A percentile compares a stretch with the other conserved stretches of the same genome.
phyloP scores from a whole-genome alignment of 2,329 filamentous ascomycete genomes.

The Claviceps cyperi region DNA sequence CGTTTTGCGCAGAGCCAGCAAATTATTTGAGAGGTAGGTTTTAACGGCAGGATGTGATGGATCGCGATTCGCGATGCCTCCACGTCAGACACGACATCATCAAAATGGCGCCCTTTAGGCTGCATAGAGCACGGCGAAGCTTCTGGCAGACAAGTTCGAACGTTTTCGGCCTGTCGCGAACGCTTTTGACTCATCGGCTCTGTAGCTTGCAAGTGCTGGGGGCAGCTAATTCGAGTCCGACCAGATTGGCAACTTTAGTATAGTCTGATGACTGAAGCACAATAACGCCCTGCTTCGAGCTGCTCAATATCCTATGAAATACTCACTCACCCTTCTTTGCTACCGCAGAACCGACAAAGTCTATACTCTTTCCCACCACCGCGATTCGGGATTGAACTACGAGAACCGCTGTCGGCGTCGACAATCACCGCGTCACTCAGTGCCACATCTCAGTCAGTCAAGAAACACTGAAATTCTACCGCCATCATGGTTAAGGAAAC shows the following conservation, averaged over 20 bases:
- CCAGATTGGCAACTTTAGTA: not conserved
- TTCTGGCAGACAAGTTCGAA: not conserved
- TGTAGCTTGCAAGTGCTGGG: not conserved
- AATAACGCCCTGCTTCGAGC: not conserved
- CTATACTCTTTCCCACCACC: not conserved
- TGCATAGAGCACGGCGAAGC: not conserved
- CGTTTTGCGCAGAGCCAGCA: not conserved
- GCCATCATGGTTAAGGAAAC: constrained; percentile 63
- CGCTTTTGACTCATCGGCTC: not conserved
- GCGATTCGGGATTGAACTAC: not conserved
- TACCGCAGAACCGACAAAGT: not conserved
- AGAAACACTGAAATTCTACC: constrained; percentile 5
- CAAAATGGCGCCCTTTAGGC: not conserved
- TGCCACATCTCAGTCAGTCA: constrained; percentile 1
- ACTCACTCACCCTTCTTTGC: not conserved
- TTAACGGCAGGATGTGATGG: not conserved
- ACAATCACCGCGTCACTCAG: not conserved
- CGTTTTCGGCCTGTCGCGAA: not conserved
- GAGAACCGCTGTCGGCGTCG: constrained; percentile 3
- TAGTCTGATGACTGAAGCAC: not conserved
- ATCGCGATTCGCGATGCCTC: not conserved
- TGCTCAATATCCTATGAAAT: not conserved
- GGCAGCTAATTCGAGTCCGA: not conserved
- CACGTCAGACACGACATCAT: not conserved
- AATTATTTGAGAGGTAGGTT: not conserved